phyloP scores from a whole-genome alignment of 768 basidiomycete genomes.

The Phanerodontia chrysosporium region DNA sequence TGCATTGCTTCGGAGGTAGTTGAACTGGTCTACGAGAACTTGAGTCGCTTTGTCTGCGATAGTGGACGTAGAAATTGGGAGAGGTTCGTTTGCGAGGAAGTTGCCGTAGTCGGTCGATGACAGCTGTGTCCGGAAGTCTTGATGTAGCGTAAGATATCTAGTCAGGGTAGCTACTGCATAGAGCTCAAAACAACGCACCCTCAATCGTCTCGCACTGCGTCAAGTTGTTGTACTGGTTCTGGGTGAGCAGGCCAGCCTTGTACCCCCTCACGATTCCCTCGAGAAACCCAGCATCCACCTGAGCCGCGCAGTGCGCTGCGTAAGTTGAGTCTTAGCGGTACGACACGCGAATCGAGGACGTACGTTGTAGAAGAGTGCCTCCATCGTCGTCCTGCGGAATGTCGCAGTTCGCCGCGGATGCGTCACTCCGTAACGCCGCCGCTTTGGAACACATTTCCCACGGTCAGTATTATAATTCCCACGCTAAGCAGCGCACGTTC shows the following conservation, averaged over 20 bases:
- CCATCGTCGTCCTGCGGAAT: conserved; percentile 47
- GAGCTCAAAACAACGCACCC: conserved; percentile 45
- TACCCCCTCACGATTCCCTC: conserved; percentile 88
- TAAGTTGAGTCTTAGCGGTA: conserved; percentile 22
- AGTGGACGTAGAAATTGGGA: conserved; percentile 88
- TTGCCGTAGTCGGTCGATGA: conserved; percentile 97
- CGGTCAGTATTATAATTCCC: conserved; percentile 1
- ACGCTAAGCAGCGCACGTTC: not conserved
- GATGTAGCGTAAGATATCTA: not conserved
- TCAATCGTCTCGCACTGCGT: conserved; percentile 97
- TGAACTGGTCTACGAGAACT: conserved; percentile 95
- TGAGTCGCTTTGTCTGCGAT: conserved; percentile 97
- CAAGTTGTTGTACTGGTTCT: conserved; percentile 87
- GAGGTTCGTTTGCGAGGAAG: conserved; percentile 94
- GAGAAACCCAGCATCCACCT: conserved; percentile 74
- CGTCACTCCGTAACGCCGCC: conserved; percentile 1
- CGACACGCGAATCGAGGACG: conserved; percentile 14
- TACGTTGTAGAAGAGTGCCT: conserved; percentile 89
- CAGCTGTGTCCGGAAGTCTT: conserved; percentile 94
- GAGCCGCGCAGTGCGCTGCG: conserved; percentile 10
- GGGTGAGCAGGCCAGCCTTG: conserved; percentile 87
- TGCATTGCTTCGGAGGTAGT: conserved; percentile 86
- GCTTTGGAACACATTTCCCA: not conserved
- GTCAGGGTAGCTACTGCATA: not conserved
- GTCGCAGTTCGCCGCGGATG: conserved; percentile 6